These are phyloP conservation scores for Holtermannia corniformis DNA, from an alignment of 768 basidiomycete species.

Conservation along the genomic window DNA sequence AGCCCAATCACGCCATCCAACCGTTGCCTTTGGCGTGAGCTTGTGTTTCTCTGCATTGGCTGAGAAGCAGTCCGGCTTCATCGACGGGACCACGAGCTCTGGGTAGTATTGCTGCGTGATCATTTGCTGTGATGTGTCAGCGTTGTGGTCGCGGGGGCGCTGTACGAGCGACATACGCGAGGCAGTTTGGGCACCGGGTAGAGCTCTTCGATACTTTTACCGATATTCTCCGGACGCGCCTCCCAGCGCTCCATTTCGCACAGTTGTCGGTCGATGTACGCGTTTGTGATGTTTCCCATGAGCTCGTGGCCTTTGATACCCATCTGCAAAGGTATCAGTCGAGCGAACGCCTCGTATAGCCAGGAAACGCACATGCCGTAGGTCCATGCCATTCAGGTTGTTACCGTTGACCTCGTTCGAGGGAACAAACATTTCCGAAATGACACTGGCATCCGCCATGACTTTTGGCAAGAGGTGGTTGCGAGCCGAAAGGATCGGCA, in stretches of 20 bases:
- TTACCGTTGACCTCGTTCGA: conserved; percentile 6
- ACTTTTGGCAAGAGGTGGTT: conserved; percentile 30
- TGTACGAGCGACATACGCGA: conserved; percentile 12
- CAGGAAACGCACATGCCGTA: conserved; percentile 31
- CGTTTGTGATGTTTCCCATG: conserved; percentile 15
- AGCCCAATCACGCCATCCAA: conserved; percentile 32
- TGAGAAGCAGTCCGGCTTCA: conserved; percentile 24
- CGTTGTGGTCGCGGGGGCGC: not conserved
- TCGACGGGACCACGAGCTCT: conserved; percentile 5
- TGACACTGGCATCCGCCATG: conserved; percentile 14
- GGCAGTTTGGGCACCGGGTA: conserved; percentile 19
- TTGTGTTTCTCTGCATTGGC: conserved; percentile 17
- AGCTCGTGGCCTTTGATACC: conserved; percentile 21
- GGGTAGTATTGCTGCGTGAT: conserved; percentile 17
- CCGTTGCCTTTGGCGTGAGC: conserved; percentile 11
- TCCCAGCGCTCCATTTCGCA: conserved; percentile 25
- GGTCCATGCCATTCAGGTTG: conserved; percentile 20
- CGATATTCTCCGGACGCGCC: conserved; percentile 1
- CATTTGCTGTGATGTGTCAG: not conserved
- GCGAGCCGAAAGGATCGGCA: conserved; percentile 31
- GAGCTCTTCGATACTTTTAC: conserved; percentile 6
- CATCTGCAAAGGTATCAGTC: not conserved
- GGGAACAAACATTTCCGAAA: conserved; percentile 15
- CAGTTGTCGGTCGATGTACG: conserved; percentile 23
- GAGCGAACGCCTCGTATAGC: not conserved